Base-by-base conservation (phyloP, 192 early-diverging fungal species). In the Coemansia sp. region DNA sequence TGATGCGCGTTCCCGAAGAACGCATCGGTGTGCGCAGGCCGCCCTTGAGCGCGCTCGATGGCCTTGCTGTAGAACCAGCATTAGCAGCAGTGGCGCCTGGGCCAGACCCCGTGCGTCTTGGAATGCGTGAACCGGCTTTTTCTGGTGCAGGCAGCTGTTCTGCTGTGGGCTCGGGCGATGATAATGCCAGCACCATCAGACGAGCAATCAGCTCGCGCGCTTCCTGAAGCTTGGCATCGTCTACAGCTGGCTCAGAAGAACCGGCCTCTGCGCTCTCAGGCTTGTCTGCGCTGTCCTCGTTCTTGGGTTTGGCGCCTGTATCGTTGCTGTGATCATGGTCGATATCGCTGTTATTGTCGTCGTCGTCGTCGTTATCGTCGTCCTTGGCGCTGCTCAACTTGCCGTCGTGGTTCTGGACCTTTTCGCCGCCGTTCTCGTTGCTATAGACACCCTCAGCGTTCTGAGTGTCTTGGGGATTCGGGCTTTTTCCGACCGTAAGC, bases 191-290 rank as follows among this genome's bases (percentile, higher is more conserved):
- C 48, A 81, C 78, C 78, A 81, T 81, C 50, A 81, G 57, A 5
- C 69, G 73, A 12, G 78, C 78, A 48, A 81, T 64, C 63, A 81
- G 64, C 60, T 81, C 78, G 55, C 78, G 78, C 3, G 78, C 78
- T 28, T 81, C 73, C 33, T 81, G 78, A n/a, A 60, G 38, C 30
- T 68, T 74, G 4, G 61, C 69, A 14, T 58, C 59, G 14, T 64
- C 61, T 11, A 51, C 34, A 17, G 12, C 56, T 5, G 42, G 38
- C 3, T 42, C 34, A 25, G 42, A 45, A 45, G 42, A 42, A 48
- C 55, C 30, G 7, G 42, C 58, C 22, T 63, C 61, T 38, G 36
- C 5, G 42, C 14, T 16, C 12, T 45, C 42, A 16, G 31, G 29
- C 30, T 61, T 31, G 45, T 16, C 40, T 17, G 63, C 40, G 11